Conservation (phyloP, 1,139 yeast genomes). For the Candida freyschussii region DNA sequence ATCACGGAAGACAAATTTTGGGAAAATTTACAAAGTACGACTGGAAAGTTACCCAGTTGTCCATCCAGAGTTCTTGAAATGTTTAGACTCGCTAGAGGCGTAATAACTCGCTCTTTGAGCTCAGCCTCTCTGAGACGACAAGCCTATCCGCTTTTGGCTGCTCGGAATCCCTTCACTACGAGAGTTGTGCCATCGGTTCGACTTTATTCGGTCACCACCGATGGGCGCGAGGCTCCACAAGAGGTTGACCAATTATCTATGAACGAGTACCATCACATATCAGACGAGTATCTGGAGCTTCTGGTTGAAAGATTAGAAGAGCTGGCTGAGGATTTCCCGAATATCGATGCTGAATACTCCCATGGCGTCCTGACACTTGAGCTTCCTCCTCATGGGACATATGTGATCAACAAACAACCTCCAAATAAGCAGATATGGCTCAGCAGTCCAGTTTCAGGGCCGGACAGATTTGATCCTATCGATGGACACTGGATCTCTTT, state of each 20-base stretch:
- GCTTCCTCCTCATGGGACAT: slow-evolving; percentile 66
- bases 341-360: slow-evolving; percentile 59
- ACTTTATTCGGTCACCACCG: slow-evolving; percentile 32
- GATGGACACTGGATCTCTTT: slow-evolving; percentile 54
- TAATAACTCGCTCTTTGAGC: neutral
- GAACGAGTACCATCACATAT: slow-evolving; percentile 48
- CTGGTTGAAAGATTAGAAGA: slow-evolving; percentile 58
- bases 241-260: slow-evolving; percentile 42
- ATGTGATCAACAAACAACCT: slow-evolving; percentile 86
- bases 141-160: too few species aligned
- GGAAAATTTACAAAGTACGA: too few species aligned
- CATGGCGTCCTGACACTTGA: slow-evolving; percentile 75
- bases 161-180: neutral
- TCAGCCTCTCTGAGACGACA: too few species aligned
- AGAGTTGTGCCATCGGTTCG: slow-evolving; percentile 5
- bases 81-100: neutral
- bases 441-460: slow-evolving; percentile 82
- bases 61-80: too few species aligned
- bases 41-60: too few species aligned
- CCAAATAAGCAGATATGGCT: slow-evolving; percentile 90
- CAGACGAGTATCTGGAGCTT: slow-evolving; percentile 60
- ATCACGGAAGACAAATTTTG: too few species aligned
- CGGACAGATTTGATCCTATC: slow-evolving; percentile 60
- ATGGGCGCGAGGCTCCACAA: slow-evolving; percentile 43
- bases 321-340: slow-evolving; percentile 51